Evolutionary conservation across 371 early-diverging fungal species (phyloP), one percentile per base, ranked within the genome.

Genomic region (Rhizopus stolonifer): DNA sequence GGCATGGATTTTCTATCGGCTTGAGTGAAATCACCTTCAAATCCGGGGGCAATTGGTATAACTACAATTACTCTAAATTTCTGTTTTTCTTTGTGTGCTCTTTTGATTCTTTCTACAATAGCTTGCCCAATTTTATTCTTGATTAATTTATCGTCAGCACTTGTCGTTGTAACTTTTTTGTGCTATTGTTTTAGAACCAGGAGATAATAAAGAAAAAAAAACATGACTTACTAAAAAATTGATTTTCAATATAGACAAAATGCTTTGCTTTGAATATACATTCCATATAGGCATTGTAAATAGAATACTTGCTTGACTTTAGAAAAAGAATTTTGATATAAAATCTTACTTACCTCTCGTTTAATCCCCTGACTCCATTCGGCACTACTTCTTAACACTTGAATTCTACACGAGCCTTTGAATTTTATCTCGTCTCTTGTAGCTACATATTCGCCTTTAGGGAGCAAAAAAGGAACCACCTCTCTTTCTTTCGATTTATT

Each of bases 161-260:
- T 56, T 10, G 77, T 67, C 0, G 79, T 61, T 15, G 80, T 77
- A 33, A 79, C 78, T 78, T 33, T 36, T n/a, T 5, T 14, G 14
- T 14, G 43, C 14, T 1, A 47, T 21, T 52, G 7, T 33, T 9
- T 39, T 34, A 32, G 18, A 4, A 19, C 52, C 8, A 8, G 13
- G 34, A 22, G 33, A 23, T 10, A 21, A 17, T 2, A 1, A 34
- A 13, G 21, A 33, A 7, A 11, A 14, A 18, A 40, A 36, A 7
- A n/a, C 0, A 23, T 17, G n/a, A 58, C 72, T 70, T 73, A 80
- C 89, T 87, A 61, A 96, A 96, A 71, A 96, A 95, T 65, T 96
- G 96, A 64, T 96, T 95, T 65, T 96, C 96, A 52, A 96, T 96
- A 67, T 96, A 96, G 29, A 96, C 83, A 67, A 85, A 94, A 56